phyloP scores from a whole-genome alignment of 805 yeast species.

The Cyberlindnera suaveolens region DNA sequence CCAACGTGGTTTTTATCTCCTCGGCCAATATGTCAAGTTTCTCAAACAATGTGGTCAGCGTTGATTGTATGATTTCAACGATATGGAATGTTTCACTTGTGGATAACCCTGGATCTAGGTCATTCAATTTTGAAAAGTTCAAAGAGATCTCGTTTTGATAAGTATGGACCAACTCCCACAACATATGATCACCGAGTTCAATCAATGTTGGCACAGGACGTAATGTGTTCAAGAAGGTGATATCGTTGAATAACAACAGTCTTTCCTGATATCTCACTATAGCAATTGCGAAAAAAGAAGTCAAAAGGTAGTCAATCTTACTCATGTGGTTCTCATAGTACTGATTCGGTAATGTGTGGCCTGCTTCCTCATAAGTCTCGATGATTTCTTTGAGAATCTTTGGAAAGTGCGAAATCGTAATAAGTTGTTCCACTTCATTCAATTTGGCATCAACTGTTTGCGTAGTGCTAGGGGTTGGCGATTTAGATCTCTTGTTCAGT shows the following conservation, averaged over 20 bases:
- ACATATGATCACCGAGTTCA: conserved; percentile 34
- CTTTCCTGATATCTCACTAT: conserved; percentile 7
- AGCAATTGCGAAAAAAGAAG: conserved; percentile 15
- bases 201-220: conserved; percentile 25
- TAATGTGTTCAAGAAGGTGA: conserved; percentile 4
- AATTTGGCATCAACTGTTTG: conserved; percentile 3
- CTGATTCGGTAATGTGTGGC: conserved; percentile 4
- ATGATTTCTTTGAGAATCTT: conserved; percentile 15
- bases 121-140: conserved; percentile 6
- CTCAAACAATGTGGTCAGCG: conserved; percentile 4
- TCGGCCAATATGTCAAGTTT: conserved; percentile 5
- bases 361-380: conserved; percentile 12
- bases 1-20: conserved; percentile 3
- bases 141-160: conserved; percentile 9
- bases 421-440: not conserved
- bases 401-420: not conserved
- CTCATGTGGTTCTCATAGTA: conserved; percentile 10
- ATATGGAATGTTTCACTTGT: conserved; percentile 9
- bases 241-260: conserved; percentile 19
- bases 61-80: conserved; percentile 10
- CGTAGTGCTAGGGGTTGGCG: conserved; percentile 9
- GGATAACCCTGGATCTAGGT: conserved; percentile 16
- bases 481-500: conserved; percentile 8
- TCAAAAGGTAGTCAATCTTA: conserved; percentile 14
- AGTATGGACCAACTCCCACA: conserved; percentile 7